Percentiles rank a stretch among this genome's conserved stretches.
Conservation (phyloP, 192 early-diverging fungal species). For the Rhizophlyctis rosea region DNA sequence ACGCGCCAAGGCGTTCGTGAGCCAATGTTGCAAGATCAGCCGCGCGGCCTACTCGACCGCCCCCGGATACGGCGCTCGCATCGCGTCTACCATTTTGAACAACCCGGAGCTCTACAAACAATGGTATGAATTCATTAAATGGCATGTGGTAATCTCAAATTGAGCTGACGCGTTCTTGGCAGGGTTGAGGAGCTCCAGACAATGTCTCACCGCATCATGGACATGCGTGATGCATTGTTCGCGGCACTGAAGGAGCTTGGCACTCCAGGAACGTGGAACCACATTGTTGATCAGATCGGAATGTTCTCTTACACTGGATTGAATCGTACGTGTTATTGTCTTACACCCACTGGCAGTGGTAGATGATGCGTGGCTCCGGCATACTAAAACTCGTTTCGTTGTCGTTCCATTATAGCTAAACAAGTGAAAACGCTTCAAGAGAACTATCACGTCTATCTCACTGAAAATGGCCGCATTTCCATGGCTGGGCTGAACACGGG, state of each 20-base stretch:
- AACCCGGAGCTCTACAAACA: slow-evolving; percentile 73
- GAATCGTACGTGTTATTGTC: slow-evolving; percentile 39
- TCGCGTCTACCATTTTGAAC: slow-evolving; percentile 83
- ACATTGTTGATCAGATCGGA: slow-evolving; percentile 93
- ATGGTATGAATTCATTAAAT: slow-evolving; percentile 61
- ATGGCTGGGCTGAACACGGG: slow-evolving; percentile 88
- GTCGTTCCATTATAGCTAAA: too few species aligned
- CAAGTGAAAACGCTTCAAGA: slow-evolving; percentile 80
- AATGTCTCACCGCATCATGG: slow-evolving; percentile 90
- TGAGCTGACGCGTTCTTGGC: neutral
- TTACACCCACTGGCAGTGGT: neutral
- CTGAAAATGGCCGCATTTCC: slow-evolving; percentile 87
- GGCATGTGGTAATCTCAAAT: too few species aligned
- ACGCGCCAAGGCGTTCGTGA: slow-evolving; percentile 57
- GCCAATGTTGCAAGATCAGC: slow-evolving; percentile 80
- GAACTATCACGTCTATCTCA: slow-evolving; percentile 92
- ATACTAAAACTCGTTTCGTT: too few species aligned
- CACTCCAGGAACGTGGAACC: slow-evolving; percentile 94
- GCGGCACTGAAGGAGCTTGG: slow-evolving; percentile 62
- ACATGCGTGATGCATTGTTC: slow-evolving; percentile 76
- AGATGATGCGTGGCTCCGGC: too few species aligned
- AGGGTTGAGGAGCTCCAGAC: slow-evolving; percentile 29
- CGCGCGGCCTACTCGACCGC: slow-evolving; percentile 89
- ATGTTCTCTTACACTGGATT: slow-evolving; percentile 98
- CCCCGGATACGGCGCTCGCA: slow-evolving; percentile 83